Evolutionary conservation across 2,329 filamentous ascomycete species (phyloP), one percentile per base, ranked within the genome.

Genomic region (Decorospora gaudefroyi): DNA sequence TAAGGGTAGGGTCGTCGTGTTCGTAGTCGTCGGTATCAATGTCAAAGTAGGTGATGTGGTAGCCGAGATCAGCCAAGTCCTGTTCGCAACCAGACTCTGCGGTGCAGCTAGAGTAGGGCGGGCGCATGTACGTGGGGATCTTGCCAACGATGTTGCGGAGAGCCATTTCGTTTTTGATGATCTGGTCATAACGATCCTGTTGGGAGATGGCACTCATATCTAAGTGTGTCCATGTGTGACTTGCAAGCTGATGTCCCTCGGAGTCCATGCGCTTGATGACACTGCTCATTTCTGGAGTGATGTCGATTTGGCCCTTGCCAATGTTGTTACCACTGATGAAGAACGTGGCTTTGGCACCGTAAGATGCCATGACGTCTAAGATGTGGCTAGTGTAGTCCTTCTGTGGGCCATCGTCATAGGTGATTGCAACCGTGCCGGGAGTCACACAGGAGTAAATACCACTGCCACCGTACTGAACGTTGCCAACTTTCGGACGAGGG

Each of bases 291-390:
- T 68, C 68, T 8, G 72, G 69, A 11, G 69, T 72, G 41, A 77
- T 72, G 50, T 83, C 80, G 53, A 83, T 82, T 53, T 74, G 64
- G 25, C 79, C 78, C 64, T 81, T 82, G 53, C 74, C 74, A 26
- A 78, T 71, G 65, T 80, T 81, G 65, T 76, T 80, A 4, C 79
- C 79, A 6, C 77, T 81, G 49, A 87, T 74, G 66, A 86, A 87
- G 64, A 88, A 88, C 2, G 85, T 87, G 1, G 82, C 84, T 52
- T 81, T 84, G 10, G 81, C 83, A 18, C 77, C 72, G 59, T 85
- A 83, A 17, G 70, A 73, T 46, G 76, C 75, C 31, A 87, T 74
- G 40, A 84, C 73, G 57, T 86, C 79, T 9, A 87, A 74, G 9
- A 87, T 75, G 48, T 83, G 78, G 27, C 70, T 68, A 1, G 84